Evolutionary conservation across 306 rosid species (phyloP).

Genomic region (Cyamopsis tetragonoloba): DNA sequence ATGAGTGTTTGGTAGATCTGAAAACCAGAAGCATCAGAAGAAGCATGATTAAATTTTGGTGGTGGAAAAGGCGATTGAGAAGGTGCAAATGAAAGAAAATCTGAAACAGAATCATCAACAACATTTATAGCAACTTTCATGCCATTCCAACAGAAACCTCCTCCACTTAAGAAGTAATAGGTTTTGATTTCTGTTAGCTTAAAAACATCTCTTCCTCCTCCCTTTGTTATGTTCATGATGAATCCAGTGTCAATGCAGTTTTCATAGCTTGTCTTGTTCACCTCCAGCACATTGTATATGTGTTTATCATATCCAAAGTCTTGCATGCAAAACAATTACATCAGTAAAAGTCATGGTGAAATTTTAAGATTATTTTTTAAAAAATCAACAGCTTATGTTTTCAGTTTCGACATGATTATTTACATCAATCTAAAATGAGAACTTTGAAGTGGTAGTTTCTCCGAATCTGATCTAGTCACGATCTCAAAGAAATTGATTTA

Average conservation of each 20-base stretch:
- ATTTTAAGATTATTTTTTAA: no score
- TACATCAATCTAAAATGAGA: no score
- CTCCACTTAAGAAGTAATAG: conserved; percentile 54
- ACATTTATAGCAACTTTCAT: conserved; percentile 48
- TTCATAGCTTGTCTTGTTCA: conserved; percentile 55
- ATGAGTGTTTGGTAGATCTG: not conserved
- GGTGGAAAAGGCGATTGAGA: conserved; percentile 20
- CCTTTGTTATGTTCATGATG: conserved; percentile 49
- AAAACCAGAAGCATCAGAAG: not conserved
- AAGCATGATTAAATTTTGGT: not conserved
- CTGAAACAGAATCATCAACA: not conserved
- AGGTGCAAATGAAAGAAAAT: no score
- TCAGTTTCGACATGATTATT: no score
- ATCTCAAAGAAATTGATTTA: no score
- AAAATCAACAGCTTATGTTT: no score
- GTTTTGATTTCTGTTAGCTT: conserved; percentile 31
- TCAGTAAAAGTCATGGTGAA: not conserved
- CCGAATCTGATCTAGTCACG: no score
- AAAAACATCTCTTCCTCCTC: conserved; percentile 66
- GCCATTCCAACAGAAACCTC: conserved; percentile 55
- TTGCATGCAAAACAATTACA: conserved; percentile 1
- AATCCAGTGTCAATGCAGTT: conserved; percentile 47
- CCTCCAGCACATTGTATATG: conserved; percentile 53
- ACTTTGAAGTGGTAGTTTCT: no score
- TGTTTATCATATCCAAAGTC: conserved; percentile 58